A percentile compares a stretch with the other conserved stretches of the same genome.
phyloP scores from a whole-genome alignment of 1,284 basidiomycete genomes.

The Polyporus tsugae region DNA sequence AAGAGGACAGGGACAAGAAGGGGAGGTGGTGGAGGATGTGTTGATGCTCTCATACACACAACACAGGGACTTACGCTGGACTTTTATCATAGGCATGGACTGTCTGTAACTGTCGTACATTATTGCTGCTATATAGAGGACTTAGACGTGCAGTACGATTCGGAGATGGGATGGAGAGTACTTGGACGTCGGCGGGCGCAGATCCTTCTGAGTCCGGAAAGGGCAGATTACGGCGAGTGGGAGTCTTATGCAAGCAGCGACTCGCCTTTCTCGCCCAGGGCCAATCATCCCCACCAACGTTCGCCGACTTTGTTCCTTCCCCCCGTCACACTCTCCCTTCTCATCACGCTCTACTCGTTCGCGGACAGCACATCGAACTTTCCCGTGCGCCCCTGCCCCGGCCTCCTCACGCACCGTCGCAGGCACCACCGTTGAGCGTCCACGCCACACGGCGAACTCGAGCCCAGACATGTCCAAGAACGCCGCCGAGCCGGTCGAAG shows the following conservation, averaged over 20 bases:
- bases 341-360: not conserved
- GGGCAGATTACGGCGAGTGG: slow-evolving; percentile 23
- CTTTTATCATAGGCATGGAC: slow-evolving; percentile 10
- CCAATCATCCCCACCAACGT: slow-evolving; percentile 36
- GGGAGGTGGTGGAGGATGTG: slow-evolving; percentile 39
- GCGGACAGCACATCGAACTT: slow-evolving; percentile 6
- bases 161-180: not conserved
- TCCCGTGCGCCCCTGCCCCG: not conserved
- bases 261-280: slow-evolving; percentile 13
- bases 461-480: slow-evolving; percentile 31
- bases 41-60: slow-evolving; percentile 11
- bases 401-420: not conserved
- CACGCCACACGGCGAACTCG: not conserved
- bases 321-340: slow-evolving; percentile 2
- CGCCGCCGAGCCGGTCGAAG: slow-evolving; percentile 28
- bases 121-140: slow-evolving; percentile 11
- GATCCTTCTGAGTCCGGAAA: slow-evolving; percentile 14
- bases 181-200: not conserved
- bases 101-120: slow-evolving; percentile 5
- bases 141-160: not conserved
- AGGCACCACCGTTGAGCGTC: not conserved
- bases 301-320: slow-evolving; percentile 20
- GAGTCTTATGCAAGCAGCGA: slow-evolving; percentile 34
- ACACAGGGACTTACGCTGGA: not conserved
- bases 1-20: slow-evolving; percentile 54